Evolutionary conservation across 495 filamentous ascomycete species (phyloP).

Genomic region (Pseudomonodictys pantanalensis): DNA sequence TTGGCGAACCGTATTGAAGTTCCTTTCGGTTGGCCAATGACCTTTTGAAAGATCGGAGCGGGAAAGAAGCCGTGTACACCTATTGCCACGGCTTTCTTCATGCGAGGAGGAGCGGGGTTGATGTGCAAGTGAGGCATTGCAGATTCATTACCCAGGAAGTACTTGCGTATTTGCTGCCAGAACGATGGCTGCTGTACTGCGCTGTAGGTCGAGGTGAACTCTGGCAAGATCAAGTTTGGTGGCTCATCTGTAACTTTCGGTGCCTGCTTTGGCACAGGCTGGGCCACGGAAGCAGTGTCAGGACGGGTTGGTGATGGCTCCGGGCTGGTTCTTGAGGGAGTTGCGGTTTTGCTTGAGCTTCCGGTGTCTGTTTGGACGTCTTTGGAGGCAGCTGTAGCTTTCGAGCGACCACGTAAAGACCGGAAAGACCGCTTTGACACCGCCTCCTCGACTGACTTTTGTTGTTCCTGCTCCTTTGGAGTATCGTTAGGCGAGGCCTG

Average conservation of each 20-base stretch:
- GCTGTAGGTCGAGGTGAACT: conserved; percentile 37
- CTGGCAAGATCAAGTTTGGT: conserved; percentile 39
- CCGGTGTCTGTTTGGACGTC: conserved; percentile 6
- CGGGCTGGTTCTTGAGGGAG: conserved; percentile 19
- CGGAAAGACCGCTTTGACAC: conserved; percentile 11
- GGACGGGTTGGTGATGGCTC: conserved; percentile 14
- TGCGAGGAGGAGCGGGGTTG: conserved; percentile 63
- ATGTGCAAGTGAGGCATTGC: conserved; percentile 67
- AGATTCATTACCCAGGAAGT: conserved; percentile 31
- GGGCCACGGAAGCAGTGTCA: conserved; percentile 14
- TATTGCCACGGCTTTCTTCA: conserved; percentile 84
- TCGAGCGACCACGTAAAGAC: conserved; percentile 17
- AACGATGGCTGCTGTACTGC: conserved; percentile 33
- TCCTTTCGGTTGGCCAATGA: conserved; percentile 91
- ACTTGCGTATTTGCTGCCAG: conserved; percentile 37
- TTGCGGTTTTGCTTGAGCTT: conserved; percentile 24
- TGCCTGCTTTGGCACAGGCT: conserved; percentile 13
- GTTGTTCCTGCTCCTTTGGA: conserved; percentile 35
- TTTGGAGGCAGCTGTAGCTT: conserved; percentile 9
- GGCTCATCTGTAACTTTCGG: conserved; percentile 18
- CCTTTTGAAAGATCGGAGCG: conserved; percentile 73
- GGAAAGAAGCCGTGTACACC: conserved; percentile 95
- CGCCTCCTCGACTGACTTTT: conserved; percentile 3
- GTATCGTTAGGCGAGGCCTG: conserved; percentile 41
- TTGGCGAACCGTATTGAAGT: conserved; percentile 93